A percentile compares a stretch with the other conserved stretches of the same genome.
Conservation (phyloP, 805 yeast species). For the Saccharomycopsis malanga region DNA sequence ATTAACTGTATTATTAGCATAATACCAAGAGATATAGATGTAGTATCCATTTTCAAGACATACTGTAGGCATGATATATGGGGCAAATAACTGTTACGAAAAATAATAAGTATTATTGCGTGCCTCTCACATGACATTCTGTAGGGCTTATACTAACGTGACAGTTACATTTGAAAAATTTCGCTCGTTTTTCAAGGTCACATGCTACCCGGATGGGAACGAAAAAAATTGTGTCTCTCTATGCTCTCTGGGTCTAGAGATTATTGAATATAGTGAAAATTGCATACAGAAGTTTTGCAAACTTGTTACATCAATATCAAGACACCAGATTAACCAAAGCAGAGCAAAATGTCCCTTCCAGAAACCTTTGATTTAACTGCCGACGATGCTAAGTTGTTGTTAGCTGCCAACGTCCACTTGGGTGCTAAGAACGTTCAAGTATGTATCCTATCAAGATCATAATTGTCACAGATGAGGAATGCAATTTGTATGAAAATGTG, state of each 20-base stretch:
- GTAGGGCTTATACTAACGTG: too few relatives aligned
- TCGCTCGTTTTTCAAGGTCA: too few relatives aligned
- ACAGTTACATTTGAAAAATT: too few relatives aligned
- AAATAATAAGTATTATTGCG: too few relatives aligned
- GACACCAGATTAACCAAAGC: slow-evolving; percentile 2
- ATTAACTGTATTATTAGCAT: too few relatives aligned
- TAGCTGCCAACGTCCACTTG: slow-evolving; percentile 99
- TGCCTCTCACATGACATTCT: too few relatives aligned
- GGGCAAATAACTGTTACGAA: not conserved
- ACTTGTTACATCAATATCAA: not conserved
- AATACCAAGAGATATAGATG: too few relatives aligned
- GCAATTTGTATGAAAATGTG: too few relatives aligned
- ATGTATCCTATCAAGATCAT: slow-evolving; percentile 43
- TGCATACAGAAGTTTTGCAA: not conserved
- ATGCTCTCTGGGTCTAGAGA: not conserved
- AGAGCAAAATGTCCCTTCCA: slow-evolving; percentile 64
- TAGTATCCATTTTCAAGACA: not conserved
- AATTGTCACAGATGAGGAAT: too few relatives aligned
- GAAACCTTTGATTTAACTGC: slow-evolving; percentile 88
- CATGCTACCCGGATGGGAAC: not conserved
- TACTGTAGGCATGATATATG: too few relatives aligned
- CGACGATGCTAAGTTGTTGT: slow-evolving; percentile 97
- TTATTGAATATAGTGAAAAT: not conserved
- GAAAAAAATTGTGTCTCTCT: not conserved
- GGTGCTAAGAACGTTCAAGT: slow-evolving; percentile 99